Percentiles rank a stretch among this genome's conserved stretches.
phyloP scores from a whole-genome alignment of 1,284 basidiomycete genomes.

The Coniophora puteana region DNA sequence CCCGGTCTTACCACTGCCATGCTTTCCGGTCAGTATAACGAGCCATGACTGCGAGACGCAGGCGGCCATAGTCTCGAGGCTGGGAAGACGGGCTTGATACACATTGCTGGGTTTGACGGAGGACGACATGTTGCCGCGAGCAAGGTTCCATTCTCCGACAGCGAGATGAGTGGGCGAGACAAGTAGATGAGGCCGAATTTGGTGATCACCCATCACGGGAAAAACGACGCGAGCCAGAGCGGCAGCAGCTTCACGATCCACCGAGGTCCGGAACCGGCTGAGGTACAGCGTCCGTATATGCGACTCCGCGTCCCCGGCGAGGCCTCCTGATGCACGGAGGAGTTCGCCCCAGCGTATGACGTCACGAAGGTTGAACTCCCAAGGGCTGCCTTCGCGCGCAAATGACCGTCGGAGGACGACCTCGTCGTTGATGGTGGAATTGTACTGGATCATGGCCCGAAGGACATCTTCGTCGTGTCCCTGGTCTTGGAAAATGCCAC shows the following conservation, averaged over 20 bases:
- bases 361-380: constrained; percentile 99
- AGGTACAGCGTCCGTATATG: constrained; percentile 69
- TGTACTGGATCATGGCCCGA: constrained; percentile 83
- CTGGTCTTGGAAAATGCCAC: constrained; percentile 68
- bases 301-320: too few relatives aligned
- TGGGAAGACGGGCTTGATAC: constrained; percentile 62
- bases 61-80: constrained; percentile 75
- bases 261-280: constrained; percentile 76
- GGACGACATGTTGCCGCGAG: constrained; percentile 42
- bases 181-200: too few relatives aligned
- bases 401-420: constrained; percentile 69
- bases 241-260: constrained; percentile 64
- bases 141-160: constrained; percentile 64
- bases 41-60: constrained; percentile 84
- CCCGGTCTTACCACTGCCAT: constrained; percentile 78
- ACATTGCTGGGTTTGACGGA: constrained; percentile 43
- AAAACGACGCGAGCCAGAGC: constrained; percentile 67
- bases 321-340: constrained; percentile 33
- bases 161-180: constrained; percentile 62
- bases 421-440: constrained; percentile 68
- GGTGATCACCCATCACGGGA: too few relatives aligned
- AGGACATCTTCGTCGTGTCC: constrained; percentile 53
- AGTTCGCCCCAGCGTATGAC: constrained; percentile 88
- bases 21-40: constrained; percentile 80
- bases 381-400: constrained; percentile 85